These are phyloP conservation scores for Lecanicillium sp. DNA, from an alignment of 2,329 filamentous ascomycete species.

Conservation along the genomic window DNA sequence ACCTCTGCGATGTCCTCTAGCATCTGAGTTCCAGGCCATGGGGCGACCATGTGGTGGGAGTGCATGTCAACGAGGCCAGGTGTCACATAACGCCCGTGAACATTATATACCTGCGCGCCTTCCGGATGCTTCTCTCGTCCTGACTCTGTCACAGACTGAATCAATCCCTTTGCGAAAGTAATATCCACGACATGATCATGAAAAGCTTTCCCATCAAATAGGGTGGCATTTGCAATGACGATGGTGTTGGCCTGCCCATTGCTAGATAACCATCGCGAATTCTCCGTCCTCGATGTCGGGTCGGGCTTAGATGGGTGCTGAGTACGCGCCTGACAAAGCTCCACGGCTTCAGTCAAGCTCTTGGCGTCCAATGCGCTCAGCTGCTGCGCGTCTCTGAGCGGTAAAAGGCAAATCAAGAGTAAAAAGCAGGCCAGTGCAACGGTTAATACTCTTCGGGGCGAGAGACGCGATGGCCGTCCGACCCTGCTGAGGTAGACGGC, in stretches of 20 bases:
- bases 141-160: constrained; percentile 24
- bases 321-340: not conserved
- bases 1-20: constrained; percentile 34
- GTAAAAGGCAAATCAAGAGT: too few relatives aligned
- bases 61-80: constrained; percentile 42
- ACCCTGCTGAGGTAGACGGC: too few relatives aligned
- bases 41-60: constrained; percentile 32
- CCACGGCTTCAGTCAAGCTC: not conserved
- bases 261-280: constrained; percentile 34
- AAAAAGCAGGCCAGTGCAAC: too few relatives aligned
- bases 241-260: constrained; percentile 32
- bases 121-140: constrained; percentile 11
- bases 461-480: too few relatives aligned
- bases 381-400: too few relatives aligned
- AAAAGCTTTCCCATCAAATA: constrained; percentile 37
- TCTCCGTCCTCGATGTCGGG: constrained; percentile 16
- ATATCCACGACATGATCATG: constrained; percentile 30
- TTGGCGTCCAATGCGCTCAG: not conserved
- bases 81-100: constrained; percentile 35
- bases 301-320: not conserved
- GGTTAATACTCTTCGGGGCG: too few relatives aligned
- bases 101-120: constrained; percentile 22
- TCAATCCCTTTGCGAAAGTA: constrained; percentile 31
- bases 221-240: constrained; percentile 34
- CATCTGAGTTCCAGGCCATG: constrained; percentile 29